Percentiles rank a stretch among this genome's conserved stretches.
Evolutionary conservation across 2,329 filamentous ascomycete genomes (phyloP).

Genomic region (Diaporthe sp.): DNA sequence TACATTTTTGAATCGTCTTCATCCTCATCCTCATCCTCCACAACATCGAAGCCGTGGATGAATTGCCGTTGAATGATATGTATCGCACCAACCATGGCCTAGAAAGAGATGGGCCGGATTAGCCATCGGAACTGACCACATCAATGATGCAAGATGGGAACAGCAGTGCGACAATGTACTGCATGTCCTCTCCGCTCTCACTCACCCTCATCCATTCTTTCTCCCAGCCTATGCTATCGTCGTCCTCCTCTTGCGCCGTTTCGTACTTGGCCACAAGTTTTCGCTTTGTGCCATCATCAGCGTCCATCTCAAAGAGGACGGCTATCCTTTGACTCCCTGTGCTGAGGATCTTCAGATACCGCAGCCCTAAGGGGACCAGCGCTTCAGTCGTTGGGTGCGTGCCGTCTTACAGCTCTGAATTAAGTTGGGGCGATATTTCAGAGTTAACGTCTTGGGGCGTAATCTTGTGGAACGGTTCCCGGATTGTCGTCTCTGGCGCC

Average conservation of each 20-base stretch:
- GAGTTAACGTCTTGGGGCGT: neutral
- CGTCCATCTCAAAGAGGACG: slow-evolving; percentile 1
- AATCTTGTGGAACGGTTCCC: neutral
- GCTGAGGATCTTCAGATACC: neutral
- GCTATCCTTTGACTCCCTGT: neutral
- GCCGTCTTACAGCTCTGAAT: neutral
- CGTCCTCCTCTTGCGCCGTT: neutral
- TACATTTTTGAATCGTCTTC: neutral
- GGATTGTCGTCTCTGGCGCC: neutral
- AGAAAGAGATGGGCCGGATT: neutral
- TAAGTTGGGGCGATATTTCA: neutral
- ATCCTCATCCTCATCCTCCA: neutral
- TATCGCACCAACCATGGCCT: neutral
- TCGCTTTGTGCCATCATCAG: neutral
- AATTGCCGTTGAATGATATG: slow-evolving; percentile 4
- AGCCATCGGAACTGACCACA: neutral
- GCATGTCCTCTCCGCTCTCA: neutral
- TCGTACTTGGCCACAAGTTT: neutral
- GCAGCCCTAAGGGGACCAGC: neutral
- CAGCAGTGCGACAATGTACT: too few relatives aligned
- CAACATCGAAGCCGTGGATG: neutral
- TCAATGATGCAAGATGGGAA: neutral
- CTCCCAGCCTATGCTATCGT: neutral
- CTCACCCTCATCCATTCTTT: slow-evolving; percentile 10
- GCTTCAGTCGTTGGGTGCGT: neutral